phyloP scores from a whole-genome alignment of 257 asterid genomes.

The Thymus quinquecostatus region DNA sequence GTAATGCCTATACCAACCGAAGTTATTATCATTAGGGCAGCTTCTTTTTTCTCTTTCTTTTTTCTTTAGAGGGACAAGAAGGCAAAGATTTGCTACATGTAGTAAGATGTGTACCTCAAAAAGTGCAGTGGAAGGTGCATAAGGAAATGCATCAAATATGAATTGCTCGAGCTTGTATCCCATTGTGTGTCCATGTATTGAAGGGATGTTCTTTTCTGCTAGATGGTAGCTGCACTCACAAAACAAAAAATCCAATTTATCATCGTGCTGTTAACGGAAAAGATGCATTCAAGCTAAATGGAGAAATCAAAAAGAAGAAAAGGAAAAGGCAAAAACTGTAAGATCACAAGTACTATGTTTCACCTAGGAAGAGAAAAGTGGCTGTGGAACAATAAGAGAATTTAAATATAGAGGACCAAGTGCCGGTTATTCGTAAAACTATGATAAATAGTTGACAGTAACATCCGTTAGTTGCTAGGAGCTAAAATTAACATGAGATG shows the following conservation, averaged over 20 bases:
- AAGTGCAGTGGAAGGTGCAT: slow-evolving; percentile 87
- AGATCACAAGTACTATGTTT: not conserved
- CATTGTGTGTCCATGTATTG: slow-evolving; percentile 73
- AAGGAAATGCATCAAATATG: slow-evolving; percentile 95
- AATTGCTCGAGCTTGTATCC: slow-evolving; percentile 94
- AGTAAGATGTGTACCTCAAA: slow-evolving; percentile 64
- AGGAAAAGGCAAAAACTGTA: not conserved
- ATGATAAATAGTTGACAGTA: no score
- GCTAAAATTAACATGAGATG: not conserved
- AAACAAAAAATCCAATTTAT: slow-evolving; percentile 16
- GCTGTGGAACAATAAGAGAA: no score
- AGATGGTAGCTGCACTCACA: slow-evolving; percentile 77
- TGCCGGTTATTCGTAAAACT: no score
- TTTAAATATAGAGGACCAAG: no score
- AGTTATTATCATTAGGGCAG: not conserved
- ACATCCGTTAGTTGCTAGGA: no score
- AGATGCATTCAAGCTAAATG: not conserved
- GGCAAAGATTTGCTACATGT: not conserved
- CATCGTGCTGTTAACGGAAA: slow-evolving; percentile 19
- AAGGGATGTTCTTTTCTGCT: slow-evolving; percentile 87
- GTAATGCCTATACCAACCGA: slow-evolving; percentile 51
- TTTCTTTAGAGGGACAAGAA: not conserved
- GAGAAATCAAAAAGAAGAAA: not conserved
- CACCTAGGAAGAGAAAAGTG: no score
- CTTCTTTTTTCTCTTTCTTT: no score